Evolutionary conservation across 306 rosid species (phyloP).

Genomic region (Rosa rugosa): DNA sequence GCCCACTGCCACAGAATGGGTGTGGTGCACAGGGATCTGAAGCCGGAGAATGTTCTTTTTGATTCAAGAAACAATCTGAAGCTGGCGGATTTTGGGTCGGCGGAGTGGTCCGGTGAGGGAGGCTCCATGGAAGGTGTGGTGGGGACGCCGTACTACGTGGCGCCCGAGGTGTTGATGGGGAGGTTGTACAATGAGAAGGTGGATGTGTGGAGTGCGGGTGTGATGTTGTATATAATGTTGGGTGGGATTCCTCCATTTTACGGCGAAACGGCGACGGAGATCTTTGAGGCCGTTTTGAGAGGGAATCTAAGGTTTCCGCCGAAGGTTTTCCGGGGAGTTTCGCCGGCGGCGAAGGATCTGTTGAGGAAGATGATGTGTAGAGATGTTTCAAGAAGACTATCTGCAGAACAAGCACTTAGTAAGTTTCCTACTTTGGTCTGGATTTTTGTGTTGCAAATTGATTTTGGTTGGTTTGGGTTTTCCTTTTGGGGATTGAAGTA

Average conservation of each 20-base stretch:
- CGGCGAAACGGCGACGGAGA: constrained; percentile 58
- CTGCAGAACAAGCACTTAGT: constrained; percentile 77
- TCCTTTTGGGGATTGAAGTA: neutral
- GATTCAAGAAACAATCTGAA: constrained; percentile 49
- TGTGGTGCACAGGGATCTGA: constrained; percentile 67
- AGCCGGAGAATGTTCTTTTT: constrained; percentile 73
- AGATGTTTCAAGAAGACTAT: constrained; percentile 52
- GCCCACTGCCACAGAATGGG: constrained; percentile 63
- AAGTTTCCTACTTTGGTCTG: constrained; percentile 9
- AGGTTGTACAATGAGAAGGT: constrained; percentile 54
- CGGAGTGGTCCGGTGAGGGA: constrained; percentile 62
- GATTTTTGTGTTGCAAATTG: too few species aligned
- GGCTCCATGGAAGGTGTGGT: constrained; percentile 55
- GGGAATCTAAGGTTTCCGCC: constrained; percentile 75
- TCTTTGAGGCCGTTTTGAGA: constrained; percentile 64
- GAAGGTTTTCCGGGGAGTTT: constrained; percentile 54
- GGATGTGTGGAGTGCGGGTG: constrained; percentile 77
- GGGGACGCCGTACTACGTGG: constrained; percentile 77
- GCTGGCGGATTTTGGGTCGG: constrained; percentile 81
- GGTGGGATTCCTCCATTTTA: constrained; percentile 73
- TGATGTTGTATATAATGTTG: constrained; percentile 66
- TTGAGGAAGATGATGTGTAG: constrained; percentile 75
- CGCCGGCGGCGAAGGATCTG: constrained; percentile 67
- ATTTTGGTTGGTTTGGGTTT: neutral
- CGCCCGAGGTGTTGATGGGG: constrained; percentile 74